Evolutionary conservation across 2,329 filamentous ascomycete species (phyloP), one percentile per base, ranked within the genome.

Genomic region (Xylariaceae sp.): DNA sequence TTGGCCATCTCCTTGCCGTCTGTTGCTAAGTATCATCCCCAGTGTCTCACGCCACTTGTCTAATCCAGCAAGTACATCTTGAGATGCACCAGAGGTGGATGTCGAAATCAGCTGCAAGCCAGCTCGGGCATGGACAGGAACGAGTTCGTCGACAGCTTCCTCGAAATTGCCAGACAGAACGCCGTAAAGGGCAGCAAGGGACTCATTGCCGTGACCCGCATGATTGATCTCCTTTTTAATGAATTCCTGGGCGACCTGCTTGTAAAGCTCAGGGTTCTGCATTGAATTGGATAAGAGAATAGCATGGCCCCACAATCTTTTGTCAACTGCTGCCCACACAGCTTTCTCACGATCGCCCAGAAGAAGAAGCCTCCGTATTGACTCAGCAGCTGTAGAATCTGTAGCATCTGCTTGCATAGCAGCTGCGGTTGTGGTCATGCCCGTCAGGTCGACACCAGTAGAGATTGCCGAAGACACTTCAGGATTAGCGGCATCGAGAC

Each of bases 1-100:
- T 56, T 87, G 85, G 8, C 84, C 82, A 73, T 99, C 95, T 24
- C 91, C 88, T 2, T 83, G 75, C 61, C 90, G 96, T 59, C 95
- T 87, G 74, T 99, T 99, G 75, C 90, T 94, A 37, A 97, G 75
- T 23, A 98, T 85, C 57, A 99, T 79, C 2, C 88, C 86, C 34
- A 98, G 78, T 0, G 95, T 97, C 74, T 99, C 95, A 39, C 87
- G 87, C 95, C 95, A 99, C 73, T 92, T 92, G 67, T 98, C 91
- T 17, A 99, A 79, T 4, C 95, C 95, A 67, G 91, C 90, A 4
- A 94, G 79, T 0, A 88, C 87, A 72, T 95, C 92, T 63, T 87
- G 88, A 0, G 86, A 80, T 28, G 82, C 84, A 6, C 80, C 76
- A 6, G 84, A 79, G 55, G 86, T 80, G 3, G 85, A 82, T n/a